Evolutionary conservation across 1,139 yeast species (phyloP).

Genomic region (Hansenula sp.): DNA sequence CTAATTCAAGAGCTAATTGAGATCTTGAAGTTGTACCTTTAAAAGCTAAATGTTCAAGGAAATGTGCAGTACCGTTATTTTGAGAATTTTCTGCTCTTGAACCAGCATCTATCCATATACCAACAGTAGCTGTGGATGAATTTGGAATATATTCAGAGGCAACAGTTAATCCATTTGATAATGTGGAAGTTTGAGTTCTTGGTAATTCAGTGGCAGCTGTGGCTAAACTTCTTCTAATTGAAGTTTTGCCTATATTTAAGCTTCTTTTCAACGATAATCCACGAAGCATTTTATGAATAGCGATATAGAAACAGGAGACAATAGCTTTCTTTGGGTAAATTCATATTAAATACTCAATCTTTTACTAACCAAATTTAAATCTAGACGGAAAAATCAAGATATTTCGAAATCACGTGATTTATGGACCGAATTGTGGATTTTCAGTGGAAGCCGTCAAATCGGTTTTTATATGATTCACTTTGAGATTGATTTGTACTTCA

Average conservation of each 20-base stretch:
- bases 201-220: conserved; percentile 29
- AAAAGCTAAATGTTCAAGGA: conserved; percentile 91
- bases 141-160: conserved; percentile 89
- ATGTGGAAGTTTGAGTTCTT: conserved; percentile 53
- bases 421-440: too few species aligned
- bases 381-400: neutral
- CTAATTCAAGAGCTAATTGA: conserved; percentile 84
- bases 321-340: too few species aligned
- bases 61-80: conserved; percentile 94
- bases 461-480: too few species aligned
- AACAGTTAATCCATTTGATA: conserved; percentile 86
- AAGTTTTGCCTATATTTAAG: neutral
- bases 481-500: too few species aligned
- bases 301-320: neutral
- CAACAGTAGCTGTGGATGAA: conserved; percentile 93
- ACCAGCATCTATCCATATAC: conserved; percentile 93
- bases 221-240: conserved; percentile 17
- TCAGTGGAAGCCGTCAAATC: neutral
- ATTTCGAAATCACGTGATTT: neutral
- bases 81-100: conserved; percentile 88
- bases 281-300: conserved; percentile 1
- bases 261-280: neutral
- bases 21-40: conserved; percentile 84
- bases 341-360: neutral
- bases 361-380: neutral